Evolutionary conservation across 1,139 yeast genomes (phyloP).

Genomic region (Blastobotrys arbuscula): DNA sequence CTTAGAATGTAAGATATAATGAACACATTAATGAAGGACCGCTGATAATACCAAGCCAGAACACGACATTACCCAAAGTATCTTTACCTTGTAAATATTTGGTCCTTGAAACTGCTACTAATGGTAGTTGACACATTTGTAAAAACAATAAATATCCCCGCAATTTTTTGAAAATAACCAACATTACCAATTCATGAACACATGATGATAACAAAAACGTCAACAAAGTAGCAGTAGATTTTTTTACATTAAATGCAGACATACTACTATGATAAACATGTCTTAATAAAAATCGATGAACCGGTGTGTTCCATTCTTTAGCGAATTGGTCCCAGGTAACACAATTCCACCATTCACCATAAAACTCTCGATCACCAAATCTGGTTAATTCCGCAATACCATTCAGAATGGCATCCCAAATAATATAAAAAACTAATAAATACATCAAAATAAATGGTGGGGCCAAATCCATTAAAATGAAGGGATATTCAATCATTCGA

Average conservation of each 20-base stretch:
- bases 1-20: conserved; percentile 66
- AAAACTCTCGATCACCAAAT: conserved; percentile 87
- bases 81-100: conserved; percentile 42
- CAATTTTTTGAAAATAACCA: conserved; percentile 68
- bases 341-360: conserved; percentile 98
- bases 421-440: conserved; percentile 73
- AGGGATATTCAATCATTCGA: conserved; percentile 49
- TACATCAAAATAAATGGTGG: conserved; percentile 76
- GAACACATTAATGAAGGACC: conserved; percentile 91
- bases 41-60: conserved; percentile 87
- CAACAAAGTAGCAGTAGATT: conserved; percentile 61
- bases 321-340: conserved; percentile 92
- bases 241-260: conserved; percentile 64
- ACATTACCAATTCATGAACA: conserved; percentile 91
- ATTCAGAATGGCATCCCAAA: conserved; percentile 91
- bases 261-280: conserved; percentile 94
- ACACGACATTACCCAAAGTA: conserved; percentile 70
- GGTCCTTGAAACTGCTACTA: conserved; percentile 35
- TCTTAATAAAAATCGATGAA: conserved; percentile 80
- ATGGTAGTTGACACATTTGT: conserved; percentile 70
- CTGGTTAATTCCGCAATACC: conserved; percentile 80
- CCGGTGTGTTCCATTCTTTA: conserved; percentile 92
- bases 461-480: conserved; percentile 64
- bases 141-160: conserved; percentile 74
- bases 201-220: conserved; percentile 79